Percentiles rank a stretch among this genome's conserved stretches.
These are phyloP conservation scores for Cocos nucifera DNA, from an alignment of 176 grass and related monocot species.

Conservation along the genomic window DNA sequence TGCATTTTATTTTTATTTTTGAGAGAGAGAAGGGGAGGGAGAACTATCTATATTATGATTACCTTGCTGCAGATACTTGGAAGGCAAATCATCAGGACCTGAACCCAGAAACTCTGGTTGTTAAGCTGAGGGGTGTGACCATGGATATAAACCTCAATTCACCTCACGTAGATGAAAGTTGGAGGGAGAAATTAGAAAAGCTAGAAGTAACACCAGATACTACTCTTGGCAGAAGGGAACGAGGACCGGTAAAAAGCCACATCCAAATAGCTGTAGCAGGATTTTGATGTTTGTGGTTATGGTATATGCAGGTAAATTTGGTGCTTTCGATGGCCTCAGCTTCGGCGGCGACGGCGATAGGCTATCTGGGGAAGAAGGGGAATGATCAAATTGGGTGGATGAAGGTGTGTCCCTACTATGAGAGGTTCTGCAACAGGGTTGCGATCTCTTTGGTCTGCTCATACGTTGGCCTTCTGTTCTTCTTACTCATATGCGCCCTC, in stretches of 20 bases:
- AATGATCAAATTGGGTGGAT: conserved; percentile 41
- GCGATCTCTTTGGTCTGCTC: conserved; percentile 19
- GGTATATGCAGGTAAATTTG: conserved; percentile 9
- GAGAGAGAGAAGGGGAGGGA: too few relatives aligned
- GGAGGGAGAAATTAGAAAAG: too few relatives aligned
- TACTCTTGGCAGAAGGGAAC: too few relatives aligned
- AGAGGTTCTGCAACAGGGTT: conserved; percentile 23
- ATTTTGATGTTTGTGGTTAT: neutral
- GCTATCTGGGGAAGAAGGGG: conserved; percentile 32
- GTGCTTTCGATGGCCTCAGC: conserved; percentile 27
- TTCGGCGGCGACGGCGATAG: conserved; percentile 16
- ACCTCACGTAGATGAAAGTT: too few relatives aligned
- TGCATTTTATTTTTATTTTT: too few relatives aligned
- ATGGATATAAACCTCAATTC: too few relatives aligned
- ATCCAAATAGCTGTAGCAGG: neutral
- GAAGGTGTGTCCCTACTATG: conserved; percentile 38
- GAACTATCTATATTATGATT: too few relatives aligned
- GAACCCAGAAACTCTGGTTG: too few relatives aligned
- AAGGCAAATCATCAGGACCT: too few relatives aligned
- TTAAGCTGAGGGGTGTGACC: too few relatives aligned
- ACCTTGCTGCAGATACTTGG: too few relatives aligned
- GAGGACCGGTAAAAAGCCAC: neutral
- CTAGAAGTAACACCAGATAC: too few relatives aligned
- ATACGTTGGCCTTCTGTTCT: conserved; percentile 18
- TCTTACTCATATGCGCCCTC: conserved; percentile 17